Base-by-base conservation (phyloP, 495 filamentous ascomycete genomes). In the Penicillium mononematosum region DNA sequence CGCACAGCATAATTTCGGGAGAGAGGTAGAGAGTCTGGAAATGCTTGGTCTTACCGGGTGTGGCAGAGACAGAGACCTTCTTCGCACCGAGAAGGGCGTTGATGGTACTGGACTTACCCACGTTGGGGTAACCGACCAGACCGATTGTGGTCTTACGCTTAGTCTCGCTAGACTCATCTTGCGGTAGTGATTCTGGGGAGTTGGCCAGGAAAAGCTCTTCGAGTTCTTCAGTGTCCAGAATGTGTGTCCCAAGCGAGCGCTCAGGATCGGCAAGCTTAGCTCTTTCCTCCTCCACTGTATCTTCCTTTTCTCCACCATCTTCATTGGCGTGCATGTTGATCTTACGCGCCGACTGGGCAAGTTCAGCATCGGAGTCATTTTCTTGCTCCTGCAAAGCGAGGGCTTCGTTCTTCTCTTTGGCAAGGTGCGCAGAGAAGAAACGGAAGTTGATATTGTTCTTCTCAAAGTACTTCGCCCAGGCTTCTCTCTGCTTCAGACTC, bases 51-150 rank as follows among this genome's bases (percentile, higher is more conserved):
- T 98, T 99, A 55, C 95, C 95, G 6, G 95, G 95, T 2, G 95
- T 99, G 27, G 93, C 86, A 39, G 95, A 98, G 41, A 99, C 95
- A 2, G 93, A 97, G 5, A 99, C 95, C 75, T 98, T 98, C 81
- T 96, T 98, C 53, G 95, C 88, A 50, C 95, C 95, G 56, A 97
- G 90, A 41, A 99, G 84, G 12, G 95, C 93, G 75, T 99, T 99
- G 80, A 99, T 98, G 8, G 95, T 99, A 41, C 91, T 96, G 7
- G 95, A 98, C 73, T 99, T 99, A 66, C 95, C 95, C 61, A 98
- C 95, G 75, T 99, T 99, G 59, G 95, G 95, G 76, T 99, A 99
- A 31, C 95, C 95, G 50, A 99, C 94, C 14, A 99, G 81, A 60
- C 95, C 95, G 64, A 99, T 94, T 56, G 87, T 83, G 17, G 90